These are phyloP conservation scores for Herpetospermum pedunculosum DNA, from an alignment of 306 rosid species.

Conservation along the genomic window DNA sequence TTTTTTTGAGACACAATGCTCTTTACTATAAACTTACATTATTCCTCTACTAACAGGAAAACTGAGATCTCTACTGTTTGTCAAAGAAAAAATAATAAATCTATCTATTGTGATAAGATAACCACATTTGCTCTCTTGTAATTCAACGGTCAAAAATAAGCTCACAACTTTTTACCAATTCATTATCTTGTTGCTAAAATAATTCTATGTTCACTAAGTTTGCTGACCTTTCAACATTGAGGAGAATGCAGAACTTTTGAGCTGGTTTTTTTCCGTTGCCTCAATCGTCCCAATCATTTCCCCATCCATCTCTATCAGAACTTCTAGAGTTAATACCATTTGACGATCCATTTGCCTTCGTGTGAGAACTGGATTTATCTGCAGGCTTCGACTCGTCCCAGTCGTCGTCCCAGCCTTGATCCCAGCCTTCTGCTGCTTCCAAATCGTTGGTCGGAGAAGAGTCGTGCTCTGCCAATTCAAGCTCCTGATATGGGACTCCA, in stretches of 20 bases:
- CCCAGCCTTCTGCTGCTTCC: conserved; percentile 25
- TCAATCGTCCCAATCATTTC: conserved; percentile 15
- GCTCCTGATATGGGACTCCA: conserved; percentile 22
- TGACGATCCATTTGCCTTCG: conserved; percentile 6
- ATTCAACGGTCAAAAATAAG: background rate
- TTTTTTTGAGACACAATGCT: no score
- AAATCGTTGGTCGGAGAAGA: conserved; percentile 9
- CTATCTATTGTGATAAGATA: background rate
- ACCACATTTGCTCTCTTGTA: background rate
- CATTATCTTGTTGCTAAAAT: background rate
- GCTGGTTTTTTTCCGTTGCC: background rate
- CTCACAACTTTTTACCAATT: background rate
- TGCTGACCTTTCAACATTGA: background rate
- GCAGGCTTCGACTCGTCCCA: conserved; percentile 13
- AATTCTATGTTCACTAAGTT: background rate
- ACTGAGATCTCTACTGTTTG: conserved; percentile 1
- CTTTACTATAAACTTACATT: no score
- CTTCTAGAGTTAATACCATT: conserved; percentile 15
- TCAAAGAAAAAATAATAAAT: background rate
- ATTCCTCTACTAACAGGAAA: background rate
- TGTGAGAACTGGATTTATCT: background rate
- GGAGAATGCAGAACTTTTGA: background rate
- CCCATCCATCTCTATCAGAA: conserved; percentile 17
- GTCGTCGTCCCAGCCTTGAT: conserved; percentile 23
- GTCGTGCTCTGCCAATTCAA: conserved; percentile 20